phyloP scores from a whole-genome alignment of 306 rosid species.

The Acacia crassicarpa region DNA sequence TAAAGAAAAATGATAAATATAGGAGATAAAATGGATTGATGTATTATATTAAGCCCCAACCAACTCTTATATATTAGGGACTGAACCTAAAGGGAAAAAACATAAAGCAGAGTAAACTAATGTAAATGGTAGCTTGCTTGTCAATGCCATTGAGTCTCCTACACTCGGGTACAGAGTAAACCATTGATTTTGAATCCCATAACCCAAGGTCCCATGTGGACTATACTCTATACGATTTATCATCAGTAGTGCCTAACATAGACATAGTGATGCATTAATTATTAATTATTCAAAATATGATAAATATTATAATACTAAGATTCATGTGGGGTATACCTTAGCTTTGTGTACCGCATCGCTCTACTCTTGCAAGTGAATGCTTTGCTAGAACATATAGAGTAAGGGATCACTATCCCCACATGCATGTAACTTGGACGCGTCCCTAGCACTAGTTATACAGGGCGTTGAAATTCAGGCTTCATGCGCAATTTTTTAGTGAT shows the following conservation, averaged over 20 bases:
- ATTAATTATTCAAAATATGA: background rate
- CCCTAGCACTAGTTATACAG: slow-evolving; percentile 24
- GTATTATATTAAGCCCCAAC: too few species aligned
- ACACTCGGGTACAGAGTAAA: too few species aligned
- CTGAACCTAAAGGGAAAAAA: too few species aligned
- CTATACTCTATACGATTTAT: background rate
- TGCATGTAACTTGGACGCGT: slow-evolving; percentile 28
- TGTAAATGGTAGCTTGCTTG: background rate
- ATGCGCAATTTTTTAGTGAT: slow-evolving; percentile 8
- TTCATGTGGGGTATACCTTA: background rate
- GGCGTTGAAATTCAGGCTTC: slow-evolving; percentile 29
- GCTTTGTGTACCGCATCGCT: background rate
- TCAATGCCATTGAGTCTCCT: background rate
- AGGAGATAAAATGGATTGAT: too few species aligned
- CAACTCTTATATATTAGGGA: too few species aligned
- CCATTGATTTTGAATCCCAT: background rate
- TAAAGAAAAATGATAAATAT: too few species aligned
- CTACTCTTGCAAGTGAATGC: background rate
- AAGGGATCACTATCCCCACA: slow-evolving; percentile 11
- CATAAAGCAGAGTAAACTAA: too few species aligned
- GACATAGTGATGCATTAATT: background rate
- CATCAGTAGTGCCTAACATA: background rate
- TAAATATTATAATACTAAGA: background rate
- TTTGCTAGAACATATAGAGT: background rate
- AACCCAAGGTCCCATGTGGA: background rate